phyloP scores from a whole-genome alignment of 352 stramenopile species.

The Phytopythium kandeliae region DNA sequence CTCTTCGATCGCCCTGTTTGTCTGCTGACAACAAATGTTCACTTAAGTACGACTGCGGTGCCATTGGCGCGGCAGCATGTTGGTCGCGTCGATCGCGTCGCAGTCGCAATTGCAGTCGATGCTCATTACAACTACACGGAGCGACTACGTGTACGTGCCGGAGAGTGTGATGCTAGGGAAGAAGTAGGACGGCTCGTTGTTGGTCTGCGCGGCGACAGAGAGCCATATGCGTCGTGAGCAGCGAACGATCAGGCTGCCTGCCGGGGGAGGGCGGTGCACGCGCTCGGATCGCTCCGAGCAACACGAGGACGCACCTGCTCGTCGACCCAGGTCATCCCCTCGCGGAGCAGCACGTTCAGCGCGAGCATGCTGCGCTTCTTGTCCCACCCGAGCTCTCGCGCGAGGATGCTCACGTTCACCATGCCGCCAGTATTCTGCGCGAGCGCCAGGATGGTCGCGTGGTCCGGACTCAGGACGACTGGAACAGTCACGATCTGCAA shows the following conservation, averaged over 20 bases:
- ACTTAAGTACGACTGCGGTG: constrained; percentile 42
- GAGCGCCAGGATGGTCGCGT: constrained; percentile 90
- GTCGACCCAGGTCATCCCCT: constrained; percentile 97
- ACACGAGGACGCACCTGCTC: constrained; percentile 49
- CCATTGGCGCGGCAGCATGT: too few species aligned
- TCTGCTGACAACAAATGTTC: not conserved
- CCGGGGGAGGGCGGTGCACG: too few species aligned
- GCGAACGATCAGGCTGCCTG: too few species aligned
- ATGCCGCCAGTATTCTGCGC: constrained; percentile 86
- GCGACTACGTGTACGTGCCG: constrained; percentile 66
- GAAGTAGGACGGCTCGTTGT: constrained; percentile 68
- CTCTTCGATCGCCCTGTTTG: not conserved
- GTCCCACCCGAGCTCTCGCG: constrained; percentile 82
- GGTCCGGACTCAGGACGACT: constrained; percentile 93
- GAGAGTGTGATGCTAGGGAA: constrained; percentile 85
- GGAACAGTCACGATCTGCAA: constrained; percentile 92
- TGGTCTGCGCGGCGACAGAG: constrained; percentile 24
- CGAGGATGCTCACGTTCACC: constrained; percentile 85
- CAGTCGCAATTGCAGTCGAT: too few species aligned
- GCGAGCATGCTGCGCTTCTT: constrained; percentile 90
- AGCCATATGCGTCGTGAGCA: not conserved
- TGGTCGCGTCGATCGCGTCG: too few species aligned
- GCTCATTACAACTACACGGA: too few species aligned
- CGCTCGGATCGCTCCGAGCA: too few species aligned
- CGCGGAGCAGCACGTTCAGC: constrained; percentile 88